phyloP scores from a whole-genome alignment of 1,284 basidiomycete species.

The Trichosporon coremiiforme region DNA sequence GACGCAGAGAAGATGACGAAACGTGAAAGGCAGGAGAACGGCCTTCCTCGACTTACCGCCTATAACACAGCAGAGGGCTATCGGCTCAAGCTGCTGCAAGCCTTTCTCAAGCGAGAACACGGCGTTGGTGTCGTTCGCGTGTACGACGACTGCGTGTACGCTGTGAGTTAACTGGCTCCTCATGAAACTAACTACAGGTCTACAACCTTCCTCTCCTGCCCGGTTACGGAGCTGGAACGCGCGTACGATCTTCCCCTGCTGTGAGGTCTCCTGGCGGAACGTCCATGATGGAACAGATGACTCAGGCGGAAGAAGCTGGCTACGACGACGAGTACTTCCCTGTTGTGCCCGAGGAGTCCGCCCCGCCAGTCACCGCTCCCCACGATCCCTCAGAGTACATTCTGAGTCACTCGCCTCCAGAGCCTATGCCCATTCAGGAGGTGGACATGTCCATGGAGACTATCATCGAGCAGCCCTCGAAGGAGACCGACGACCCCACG shows the following conservation, averaged over 20 bases:
- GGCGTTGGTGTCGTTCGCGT: slow-evolving; percentile 79
- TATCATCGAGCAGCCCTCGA: neutral
- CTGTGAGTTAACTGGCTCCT: slow-evolving; percentile 62
- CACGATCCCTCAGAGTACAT: slow-evolving; percentile 53
- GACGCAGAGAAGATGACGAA: slow-evolving; percentile 62
- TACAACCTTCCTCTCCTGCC: slow-evolving; percentile 89
- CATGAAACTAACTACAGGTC: slow-evolving; percentile 63
- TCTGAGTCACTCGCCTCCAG: slow-evolving; percentile 47
- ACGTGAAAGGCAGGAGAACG: slow-evolving; percentile 71
- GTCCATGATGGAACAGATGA: slow-evolving; percentile 68
- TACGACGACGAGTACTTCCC: slow-evolving; percentile 84
- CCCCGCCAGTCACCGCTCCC: slow-evolving; percentile 22
- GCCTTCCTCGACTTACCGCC: slow-evolving; percentile 76
- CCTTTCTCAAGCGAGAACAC: slow-evolving; percentile 89
- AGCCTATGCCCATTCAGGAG: slow-evolving; percentile 22
- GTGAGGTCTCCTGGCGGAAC: slow-evolving; percentile 65
- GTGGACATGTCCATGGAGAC: slow-evolving; percentile 21
- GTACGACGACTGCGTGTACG: slow-evolving; percentile 91
- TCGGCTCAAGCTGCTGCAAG: slow-evolving; percentile 72
- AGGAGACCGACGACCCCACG: slow-evolving; percentile 15
- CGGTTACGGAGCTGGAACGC: slow-evolving; percentile 82
- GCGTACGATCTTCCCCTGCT: slow-evolving; percentile 77
- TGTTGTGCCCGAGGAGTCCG: slow-evolving; percentile 31
- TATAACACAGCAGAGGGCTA: slow-evolving; percentile 84
- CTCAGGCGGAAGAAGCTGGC: slow-evolving; percentile 84